phyloP scores from a whole-genome alignment of 2,329 filamentous ascomycete genomes.

The Trichophyton benhamiae region DNA sequence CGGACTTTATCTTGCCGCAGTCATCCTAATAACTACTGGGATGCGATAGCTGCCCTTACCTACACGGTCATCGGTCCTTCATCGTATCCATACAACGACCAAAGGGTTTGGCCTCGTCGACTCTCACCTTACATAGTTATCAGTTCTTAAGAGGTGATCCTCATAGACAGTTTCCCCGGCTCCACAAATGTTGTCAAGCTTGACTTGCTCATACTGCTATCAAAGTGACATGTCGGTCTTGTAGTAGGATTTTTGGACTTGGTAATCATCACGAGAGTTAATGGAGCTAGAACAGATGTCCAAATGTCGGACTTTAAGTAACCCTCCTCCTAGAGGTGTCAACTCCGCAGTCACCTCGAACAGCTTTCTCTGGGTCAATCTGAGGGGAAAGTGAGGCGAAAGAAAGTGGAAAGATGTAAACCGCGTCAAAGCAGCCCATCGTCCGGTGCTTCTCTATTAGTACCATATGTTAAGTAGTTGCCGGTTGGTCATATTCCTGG shows the following conservation, averaged over 20 bases:
- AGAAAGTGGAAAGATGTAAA: background rate
- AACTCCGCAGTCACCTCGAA: conserved; percentile 9
- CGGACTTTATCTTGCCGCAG: no score
- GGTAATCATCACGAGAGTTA: conserved; percentile 17
- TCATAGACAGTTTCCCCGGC: background rate
- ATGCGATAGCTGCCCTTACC: background rate
- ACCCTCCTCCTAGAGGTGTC: conserved; percentile 22
- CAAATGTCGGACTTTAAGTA: conserved; percentile 15
- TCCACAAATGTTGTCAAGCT: conserved; percentile 15
- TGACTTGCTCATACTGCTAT: conserved; percentile 13
- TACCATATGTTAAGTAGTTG: no score
- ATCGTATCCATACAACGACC: background rate
- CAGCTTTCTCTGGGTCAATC: conserved; percentile 2
- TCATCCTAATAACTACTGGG: no score
- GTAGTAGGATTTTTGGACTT: conserved; percentile 14
- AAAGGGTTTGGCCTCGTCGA: background rate
- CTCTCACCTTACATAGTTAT: conserved; percentile 1
- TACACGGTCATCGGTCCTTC: background rate
- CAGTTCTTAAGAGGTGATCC: background rate
- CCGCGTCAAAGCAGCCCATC: no score
- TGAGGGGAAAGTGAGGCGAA: conserved; percentile 8
- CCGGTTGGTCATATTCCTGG: no score
- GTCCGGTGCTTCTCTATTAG: no score
- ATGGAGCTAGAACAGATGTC: conserved; percentile 17
- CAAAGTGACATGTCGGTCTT: conserved; percentile 9